These are phyloP conservation scores for Corylus avellana DNA, from an alignment of 306 rosid genomes.

Conservation along the genomic window DNA sequence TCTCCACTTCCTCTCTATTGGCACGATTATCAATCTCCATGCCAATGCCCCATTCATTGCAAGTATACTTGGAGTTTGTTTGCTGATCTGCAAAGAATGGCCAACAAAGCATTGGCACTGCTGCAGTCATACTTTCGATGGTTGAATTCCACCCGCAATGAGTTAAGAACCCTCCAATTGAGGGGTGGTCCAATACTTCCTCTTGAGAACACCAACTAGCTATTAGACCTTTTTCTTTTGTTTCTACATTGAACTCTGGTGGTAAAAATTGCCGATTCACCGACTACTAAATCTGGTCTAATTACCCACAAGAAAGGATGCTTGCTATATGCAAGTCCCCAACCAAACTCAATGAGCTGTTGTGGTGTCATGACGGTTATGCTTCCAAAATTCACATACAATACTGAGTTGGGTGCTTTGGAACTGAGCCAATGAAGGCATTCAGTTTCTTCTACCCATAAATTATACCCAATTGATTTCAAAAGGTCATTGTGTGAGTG, in stretches of 20 bases:
- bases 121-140: slow-evolving; percentile 10
- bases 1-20: background rate
- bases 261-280: background rate
- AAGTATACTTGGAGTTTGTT: background rate
- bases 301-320: too few relatives aligned
- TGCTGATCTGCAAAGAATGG: background rate
- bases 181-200: slow-evolving; percentile 15
- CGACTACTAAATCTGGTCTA: background rate
- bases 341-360: too few relatives aligned
- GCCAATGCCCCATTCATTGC: slow-evolving; percentile 3
- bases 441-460: slow-evolving; percentile 18
- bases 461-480: slow-evolving; percentile 4
- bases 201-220: slow-evolving; percentile 26
- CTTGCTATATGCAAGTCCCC: too few relatives aligned
- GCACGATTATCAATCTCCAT: background rate
- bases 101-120: slow-evolving; percentile 9
- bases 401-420: background rate
- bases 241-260: background rate
- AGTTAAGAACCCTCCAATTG: slow-evolving; percentile 12
- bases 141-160: slow-evolving; percentile 26
- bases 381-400: slow-evolving; percentile 28
- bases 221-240: slow-evolving; percentile 12
- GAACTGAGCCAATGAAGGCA: slow-evolving; percentile 20
- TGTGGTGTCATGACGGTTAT: background rate
- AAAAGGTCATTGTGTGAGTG: background rate